A percentile compares a stretch with the other conserved stretches of the same genome.
Evolutionary conservation across 306 rosid genomes (phyloP).

Genomic region (Comarum palustre): DNA sequence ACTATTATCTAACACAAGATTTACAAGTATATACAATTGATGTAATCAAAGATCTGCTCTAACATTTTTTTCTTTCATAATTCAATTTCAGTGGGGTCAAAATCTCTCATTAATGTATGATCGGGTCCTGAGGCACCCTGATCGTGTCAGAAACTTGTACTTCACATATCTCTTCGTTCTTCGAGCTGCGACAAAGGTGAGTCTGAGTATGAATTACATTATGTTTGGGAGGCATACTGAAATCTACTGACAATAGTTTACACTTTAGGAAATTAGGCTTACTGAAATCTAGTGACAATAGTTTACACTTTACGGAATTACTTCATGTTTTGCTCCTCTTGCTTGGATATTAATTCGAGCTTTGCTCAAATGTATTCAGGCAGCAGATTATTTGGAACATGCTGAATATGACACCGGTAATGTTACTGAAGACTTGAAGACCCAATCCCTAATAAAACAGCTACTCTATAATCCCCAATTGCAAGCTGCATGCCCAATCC

Average conservation of each 20-base stretch:
- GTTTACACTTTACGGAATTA: neutral
- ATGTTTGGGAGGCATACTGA: neutral
- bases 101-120: conserved; percentile 74
- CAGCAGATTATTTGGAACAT: conserved; percentile 81
- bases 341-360: conserved; percentile 22
- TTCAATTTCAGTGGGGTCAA: conserved; percentile 78
- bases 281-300: neutral
- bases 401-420: conserved; percentile 91
- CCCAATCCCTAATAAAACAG: conserved; percentile 75
- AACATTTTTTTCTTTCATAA: neutral
- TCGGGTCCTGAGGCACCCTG: conserved; percentile 75
- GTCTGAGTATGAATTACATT: conserved; percentile 22
- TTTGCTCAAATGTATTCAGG: conserved; percentile 47
- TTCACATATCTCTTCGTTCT: conserved; percentile 91
- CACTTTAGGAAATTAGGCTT: neutral
- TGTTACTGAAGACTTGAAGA: conserved; percentile 66
- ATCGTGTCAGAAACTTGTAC: conserved; percentile 87
- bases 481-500: conserved; percentile 95
- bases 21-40: neutral
- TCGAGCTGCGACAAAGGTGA: conserved; percentile 93
- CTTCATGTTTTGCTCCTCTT: neutral
- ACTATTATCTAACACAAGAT: neutral
- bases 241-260: neutral
- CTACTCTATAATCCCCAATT: conserved; percentile 69
- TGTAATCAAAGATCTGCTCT: conserved; percentile 21